Percentiles rank a stretch among this genome's conserved stretches.
Conservation (phyloP, 2,329 filamentous ascomycete species). For the Monosporascus sp. region DNA sequence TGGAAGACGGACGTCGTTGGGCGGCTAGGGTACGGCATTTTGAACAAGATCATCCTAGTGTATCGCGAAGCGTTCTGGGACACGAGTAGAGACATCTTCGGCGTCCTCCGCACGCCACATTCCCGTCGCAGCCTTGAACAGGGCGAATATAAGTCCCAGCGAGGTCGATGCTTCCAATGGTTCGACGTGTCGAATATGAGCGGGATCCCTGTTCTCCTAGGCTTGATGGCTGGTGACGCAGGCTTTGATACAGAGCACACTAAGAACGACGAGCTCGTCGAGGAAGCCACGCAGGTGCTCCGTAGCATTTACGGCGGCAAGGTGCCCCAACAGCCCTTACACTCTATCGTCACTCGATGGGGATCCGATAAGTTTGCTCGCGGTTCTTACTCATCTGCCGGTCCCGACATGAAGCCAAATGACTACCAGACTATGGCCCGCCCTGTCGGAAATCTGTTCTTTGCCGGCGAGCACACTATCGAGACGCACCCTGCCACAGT, state of each 20-base stretch:
- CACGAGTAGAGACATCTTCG: slow-evolving; percentile 83
- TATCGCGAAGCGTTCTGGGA: slow-evolving; percentile 93
- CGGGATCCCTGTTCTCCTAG: slow-evolving; percentile 81
- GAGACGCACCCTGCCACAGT: slow-evolving; percentile 95
- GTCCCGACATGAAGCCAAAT: slow-evolving; percentile 71
- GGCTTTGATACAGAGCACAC: slow-evolving; percentile 81
- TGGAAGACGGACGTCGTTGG: slow-evolving; percentile 80
- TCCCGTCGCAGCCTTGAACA: slow-evolving; percentile 68
- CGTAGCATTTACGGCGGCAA: slow-evolving; percentile 65
- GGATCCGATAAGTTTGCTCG: slow-evolving; percentile 84
- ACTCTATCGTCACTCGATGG: slow-evolving; percentile 91
- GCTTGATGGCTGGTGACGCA: slow-evolving; percentile 92
- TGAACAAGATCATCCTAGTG: slow-evolving; percentile 93
- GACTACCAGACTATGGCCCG: slow-evolving; percentile 92
- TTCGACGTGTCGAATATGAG: slow-evolving; percentile 92
- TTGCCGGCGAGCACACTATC: slow-evolving; percentile 94
- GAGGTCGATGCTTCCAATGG: slow-evolving; percentile 96
- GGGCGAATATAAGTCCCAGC: slow-evolving; percentile 68
- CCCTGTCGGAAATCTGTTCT: slow-evolving; percentile 80
- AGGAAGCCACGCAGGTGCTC: slow-evolving; percentile 75
- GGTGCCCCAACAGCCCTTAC: slow-evolving; percentile 71
- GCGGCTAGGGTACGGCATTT: slow-evolving; percentile 82
- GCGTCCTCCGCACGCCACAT: slow-evolving; percentile 71
- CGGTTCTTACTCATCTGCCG: slow-evolving; percentile 93
- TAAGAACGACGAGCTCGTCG: slow-evolving; percentile 68